A percentile compares a stretch with the other conserved stretches of the same genome.
phyloP scores from a whole-genome alignment of 106 monocot genomes.

The Allium sativum region DNA sequence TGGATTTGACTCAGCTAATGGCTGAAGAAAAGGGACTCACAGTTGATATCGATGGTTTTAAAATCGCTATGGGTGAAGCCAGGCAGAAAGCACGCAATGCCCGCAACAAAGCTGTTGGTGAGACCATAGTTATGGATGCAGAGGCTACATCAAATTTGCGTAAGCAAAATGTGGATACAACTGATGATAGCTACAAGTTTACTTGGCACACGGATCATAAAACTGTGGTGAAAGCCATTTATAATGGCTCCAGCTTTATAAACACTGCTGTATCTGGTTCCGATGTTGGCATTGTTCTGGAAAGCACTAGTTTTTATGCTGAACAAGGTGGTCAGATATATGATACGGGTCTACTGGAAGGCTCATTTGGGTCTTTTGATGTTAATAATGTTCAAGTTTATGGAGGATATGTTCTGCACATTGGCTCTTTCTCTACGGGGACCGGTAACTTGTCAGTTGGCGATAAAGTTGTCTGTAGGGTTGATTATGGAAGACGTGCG shows the following conservation, averaged over 20 bases:
- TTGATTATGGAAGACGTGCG: conserved; percentile 75
- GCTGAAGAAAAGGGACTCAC: conserved; percentile 80
- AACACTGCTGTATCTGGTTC: conserved; percentile 26
- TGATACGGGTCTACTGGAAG: conserved; percentile 83
- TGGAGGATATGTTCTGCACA: conserved; percentile 83
- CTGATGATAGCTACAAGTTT: conserved; percentile 79
- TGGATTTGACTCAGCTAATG: conserved; percentile 99
- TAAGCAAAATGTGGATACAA: conserved; percentile 41
- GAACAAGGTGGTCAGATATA: conserved; percentile 99
- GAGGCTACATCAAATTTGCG: conserved; percentile 72
- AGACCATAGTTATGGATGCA: conserved; percentile 71
- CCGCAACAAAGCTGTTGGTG: conserved; percentile 60
- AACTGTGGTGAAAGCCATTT: conserved; percentile 82
- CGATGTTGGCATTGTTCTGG: conserved; percentile 73
- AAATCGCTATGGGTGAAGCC: conserved; percentile 86
- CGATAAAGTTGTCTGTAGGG: conserved; percentile 79
- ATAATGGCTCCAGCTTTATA: conserved; percentile 58
- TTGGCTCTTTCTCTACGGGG: conserved; percentile 46
- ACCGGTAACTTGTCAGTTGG: conserved; percentile 40
- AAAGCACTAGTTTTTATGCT: conserved; percentile 91
- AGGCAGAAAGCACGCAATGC: conserved; percentile 94
- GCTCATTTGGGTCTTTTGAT: conserved; percentile 65
- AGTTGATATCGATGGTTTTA: conserved; percentile 82
- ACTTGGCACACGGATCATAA: conserved; percentile 68
- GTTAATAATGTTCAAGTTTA: conserved; percentile 77